Conservation (phyloP, 1,284 basidiomycete genomes). For the Cryptococcus jaspeensis region DNA sequence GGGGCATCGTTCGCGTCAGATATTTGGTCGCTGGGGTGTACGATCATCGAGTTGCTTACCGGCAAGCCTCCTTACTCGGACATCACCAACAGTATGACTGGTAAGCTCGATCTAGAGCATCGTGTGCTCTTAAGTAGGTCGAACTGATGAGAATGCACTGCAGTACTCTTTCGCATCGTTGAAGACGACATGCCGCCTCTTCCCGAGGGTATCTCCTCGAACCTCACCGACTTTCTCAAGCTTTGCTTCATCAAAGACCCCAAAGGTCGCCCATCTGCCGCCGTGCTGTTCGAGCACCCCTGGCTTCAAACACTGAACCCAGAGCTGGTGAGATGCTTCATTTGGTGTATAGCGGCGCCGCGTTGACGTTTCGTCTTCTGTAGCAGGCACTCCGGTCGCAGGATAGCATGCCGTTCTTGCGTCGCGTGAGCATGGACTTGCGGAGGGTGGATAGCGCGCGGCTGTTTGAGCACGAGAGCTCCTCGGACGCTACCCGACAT, state of each 20-base stretch:
- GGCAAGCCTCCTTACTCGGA: slow-evolving; percentile 89
- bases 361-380: background rate
- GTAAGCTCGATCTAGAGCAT: slow-evolving; percentile 54
- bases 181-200: slow-evolving; percentile 85
- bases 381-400: slow-evolving; percentile 76
- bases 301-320: slow-evolving; percentile 81
- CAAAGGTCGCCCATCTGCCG: slow-evolving; percentile 71
- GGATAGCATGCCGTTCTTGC: slow-evolving; percentile 90
- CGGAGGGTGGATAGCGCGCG: slow-evolving; percentile 64
- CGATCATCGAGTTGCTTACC: slow-evolving; percentile 87
- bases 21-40: slow-evolving; percentile 85
- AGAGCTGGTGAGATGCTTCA: slow-evolving; percentile 64
- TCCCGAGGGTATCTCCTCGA: slow-evolving; percentile 71
- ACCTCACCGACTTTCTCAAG: slow-evolving; percentile 72
- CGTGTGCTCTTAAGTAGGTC: slow-evolving; percentile 19
- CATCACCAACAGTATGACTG: slow-evolving; percentile 78
- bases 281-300: slow-evolving; percentile 77
- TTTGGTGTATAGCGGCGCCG: background rate
- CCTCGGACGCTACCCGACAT: slow-evolving; percentile 15
- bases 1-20: slow-evolving; percentile 60
- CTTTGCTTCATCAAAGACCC: slow-evolving; percentile 90
- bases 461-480: slow-evolving; percentile 26
- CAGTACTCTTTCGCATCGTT: slow-evolving; percentile 93
- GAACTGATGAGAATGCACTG: background rate
- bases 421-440: slow-evolving; percentile 80